phyloP scores from a whole-genome alignment of 1,139 yeast species.

The Sugiyamaella pinicola region DNA sequence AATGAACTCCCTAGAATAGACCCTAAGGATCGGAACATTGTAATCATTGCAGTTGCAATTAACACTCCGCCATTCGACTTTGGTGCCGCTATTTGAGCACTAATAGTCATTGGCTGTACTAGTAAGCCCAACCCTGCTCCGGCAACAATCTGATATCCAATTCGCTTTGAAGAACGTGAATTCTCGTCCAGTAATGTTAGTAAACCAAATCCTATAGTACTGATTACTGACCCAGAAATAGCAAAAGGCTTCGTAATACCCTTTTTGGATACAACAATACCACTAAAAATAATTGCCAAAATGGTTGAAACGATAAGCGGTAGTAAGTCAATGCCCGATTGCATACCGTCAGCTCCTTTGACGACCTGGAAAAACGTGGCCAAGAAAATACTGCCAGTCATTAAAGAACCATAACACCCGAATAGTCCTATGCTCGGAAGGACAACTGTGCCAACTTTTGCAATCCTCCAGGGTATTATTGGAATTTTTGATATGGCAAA shows the following conservation, averaged over 20 bases:
- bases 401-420: constrained; percentile 50
- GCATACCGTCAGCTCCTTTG: constrained; percentile 45
- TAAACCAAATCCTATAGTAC: constrained; percentile 58
- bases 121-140: constrained; percentile 59
- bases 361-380: constrained; percentile 61
- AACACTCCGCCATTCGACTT: constrained; percentile 53
- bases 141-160: constrained; percentile 56
- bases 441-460: constrained; percentile 44
- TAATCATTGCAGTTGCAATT: constrained; percentile 51
- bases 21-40: constrained; percentile 52
- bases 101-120: constrained; percentile 54
- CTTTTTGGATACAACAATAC: constrained; percentile 50
- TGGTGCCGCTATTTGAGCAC: constrained; percentile 60
- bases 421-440: constrained; percentile 47
- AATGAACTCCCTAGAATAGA: constrained; percentile 53
- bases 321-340: constrained; percentile 59
- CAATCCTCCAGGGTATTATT: constrained; percentile 47
- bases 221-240: constrained; percentile 49
- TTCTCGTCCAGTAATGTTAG: constrained; percentile 44
- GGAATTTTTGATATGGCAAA: constrained; percentile 51
- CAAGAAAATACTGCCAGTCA: constrained; percentile 49
- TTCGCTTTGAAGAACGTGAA: constrained; percentile 30
- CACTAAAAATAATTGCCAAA: constrained; percentile 50
- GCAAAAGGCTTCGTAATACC: constrained; percentile 54
- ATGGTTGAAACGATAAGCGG: constrained; percentile 58